Percentiles rank a stretch among this genome's conserved stretches.
Evolutionary conservation across 768 basidiomycete species (phyloP).

Genomic region (Tylopilus plumbeoviolaceoides): DNA sequence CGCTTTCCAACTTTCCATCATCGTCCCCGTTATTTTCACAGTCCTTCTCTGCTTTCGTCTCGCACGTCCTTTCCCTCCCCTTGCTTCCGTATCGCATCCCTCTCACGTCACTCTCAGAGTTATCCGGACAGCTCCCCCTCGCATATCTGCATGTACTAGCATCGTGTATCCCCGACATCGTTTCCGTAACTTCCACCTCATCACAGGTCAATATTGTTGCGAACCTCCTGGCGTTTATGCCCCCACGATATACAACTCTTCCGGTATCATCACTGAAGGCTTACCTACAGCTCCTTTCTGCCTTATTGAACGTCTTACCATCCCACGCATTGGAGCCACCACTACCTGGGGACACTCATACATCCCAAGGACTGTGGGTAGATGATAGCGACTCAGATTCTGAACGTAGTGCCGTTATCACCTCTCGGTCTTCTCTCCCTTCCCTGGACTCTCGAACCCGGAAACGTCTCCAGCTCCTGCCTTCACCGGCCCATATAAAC

Average conservation of each 20-base stretch:
- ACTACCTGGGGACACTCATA: slow-evolving; percentile 15
- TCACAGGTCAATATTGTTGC: slow-evolving; percentile 59
- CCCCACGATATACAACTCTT: slow-evolving; percentile 56
- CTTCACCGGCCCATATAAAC: slow-evolving; percentile 48
- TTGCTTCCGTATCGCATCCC: slow-evolving; percentile 75
- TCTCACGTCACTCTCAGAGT: slow-evolving; percentile 52
- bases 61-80: slow-evolving; percentile 64
- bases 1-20: slow-evolving; percentile 23
- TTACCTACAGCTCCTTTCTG: slow-evolving; percentile 52
- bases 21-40: slow-evolving; percentile 28
- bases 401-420: slow-evolving; percentile 31
- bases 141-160: slow-evolving; percentile 34
- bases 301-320: slow-evolving; percentile 52
- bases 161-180: slow-evolving; percentile 28
- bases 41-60: slow-evolving; percentile 42
- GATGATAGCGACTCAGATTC: slow-evolving; percentile 42
- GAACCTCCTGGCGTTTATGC: slow-evolving; percentile 63
- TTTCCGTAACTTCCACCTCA: slow-evolving; percentile 29
- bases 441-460: slow-evolving; percentile 54
- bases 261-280: slow-evolving; percentile 40
- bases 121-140: slow-evolving; percentile 66
- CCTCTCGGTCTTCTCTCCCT: slow-evolving; percentile 33
- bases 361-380: slow-evolving; percentile 11
- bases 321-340: slow-evolving; percentile 47
- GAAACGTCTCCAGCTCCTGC: slow-evolving; percentile 59